Base-by-base conservation (phyloP, 2,329 filamentous ascomycete species). In the Colletotrichum phormii region DNA sequence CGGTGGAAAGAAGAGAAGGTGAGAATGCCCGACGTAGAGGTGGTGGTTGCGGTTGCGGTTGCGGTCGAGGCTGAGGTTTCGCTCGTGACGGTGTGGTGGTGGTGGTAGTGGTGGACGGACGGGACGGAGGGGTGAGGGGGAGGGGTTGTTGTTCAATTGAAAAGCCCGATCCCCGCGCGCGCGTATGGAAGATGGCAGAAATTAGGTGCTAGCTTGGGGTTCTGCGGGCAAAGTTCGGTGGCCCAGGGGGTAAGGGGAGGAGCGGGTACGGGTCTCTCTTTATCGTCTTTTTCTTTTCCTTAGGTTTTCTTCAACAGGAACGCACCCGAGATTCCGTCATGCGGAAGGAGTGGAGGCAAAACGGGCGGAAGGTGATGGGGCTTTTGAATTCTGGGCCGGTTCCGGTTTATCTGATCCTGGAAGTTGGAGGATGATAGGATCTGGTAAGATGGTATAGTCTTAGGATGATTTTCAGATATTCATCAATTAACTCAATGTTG, bases 281-380 rank as follows among this genome's bases (percentile, higher is more conserved):
- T 37, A 15, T 26, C 33, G 42, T 37, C 33, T 58, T 58, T 37
- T 18, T 58, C 15, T 58, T 35, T 35, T 31, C 15, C n/a, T 22
- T 58, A n/a, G n/a, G n/a, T 64, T 58, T 70, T 53, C 37, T 66
- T 71, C 63, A 49, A n/a, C 42, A n/a, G 15, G 12, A 61, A 33
- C 42, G 59, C 54, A 42, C 67, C 54, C 64, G 53, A 37, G 65
- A 60, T 64, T 72, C 57, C 42, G 64, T 73, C 54, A 74, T 42
- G 63, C 64, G 55, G 18, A 64, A 49, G 46, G 63, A 35, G 26
- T 24, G 35, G 37, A 49, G 64, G 63, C 22, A 67, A 61, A 31
- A 49, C 35, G 26, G 46, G 51, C 42, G 46, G 64, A 49, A 49
- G 70, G 13, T 12, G 33, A 61, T 55, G 60, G 13, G 58, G 42